Conservation (phyloP, 2,329 filamentous ascomycete species). For the Cercospora sesami region DNA sequence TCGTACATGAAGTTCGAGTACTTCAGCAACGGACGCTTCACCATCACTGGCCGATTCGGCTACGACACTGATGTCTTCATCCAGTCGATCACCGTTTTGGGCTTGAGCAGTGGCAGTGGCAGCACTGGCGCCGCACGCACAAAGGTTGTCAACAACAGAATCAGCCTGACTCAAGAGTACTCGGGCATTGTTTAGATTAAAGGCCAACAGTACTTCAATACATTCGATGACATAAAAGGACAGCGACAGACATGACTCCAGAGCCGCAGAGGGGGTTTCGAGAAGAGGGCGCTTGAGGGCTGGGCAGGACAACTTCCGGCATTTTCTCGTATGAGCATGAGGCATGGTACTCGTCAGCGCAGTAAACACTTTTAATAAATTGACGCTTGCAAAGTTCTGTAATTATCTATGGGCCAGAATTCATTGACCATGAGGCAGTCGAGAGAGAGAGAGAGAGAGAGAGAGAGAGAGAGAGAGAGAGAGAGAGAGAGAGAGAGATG, state of each 20-base stretch:
- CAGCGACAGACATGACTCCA: constrained; percentile 1
- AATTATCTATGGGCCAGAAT: neutral
- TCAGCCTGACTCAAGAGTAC: constrained; percentile 10
- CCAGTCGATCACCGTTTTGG: constrained; percentile 55
- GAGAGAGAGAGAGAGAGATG: neutral
- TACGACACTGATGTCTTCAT: constrained; percentile 51
- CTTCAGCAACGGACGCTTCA: constrained; percentile 19
- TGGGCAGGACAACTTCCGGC: neutral
- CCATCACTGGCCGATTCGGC: constrained; percentile 24
- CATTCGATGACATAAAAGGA: neutral
- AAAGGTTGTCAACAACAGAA: constrained; percentile 1
- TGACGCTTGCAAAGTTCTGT: neutral
- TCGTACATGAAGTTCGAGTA: constrained; percentile 63
- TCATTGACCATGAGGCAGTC: neutral
- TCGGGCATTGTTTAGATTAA: constrained; percentile 4
- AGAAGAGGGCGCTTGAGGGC: neutral
- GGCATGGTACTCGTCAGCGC: neutral
- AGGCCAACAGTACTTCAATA: neutral
- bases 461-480: neutral
- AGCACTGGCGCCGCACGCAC: constrained; percentile 8
- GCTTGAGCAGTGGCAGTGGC: constrained; percentile 25
- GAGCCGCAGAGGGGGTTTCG: neutral
- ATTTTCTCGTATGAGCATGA: neutral
- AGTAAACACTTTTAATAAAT: neutral
- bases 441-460: neutral